Conservation (phyloP, 345 rosid genomes). For the Alliaria petiolata region DNA sequence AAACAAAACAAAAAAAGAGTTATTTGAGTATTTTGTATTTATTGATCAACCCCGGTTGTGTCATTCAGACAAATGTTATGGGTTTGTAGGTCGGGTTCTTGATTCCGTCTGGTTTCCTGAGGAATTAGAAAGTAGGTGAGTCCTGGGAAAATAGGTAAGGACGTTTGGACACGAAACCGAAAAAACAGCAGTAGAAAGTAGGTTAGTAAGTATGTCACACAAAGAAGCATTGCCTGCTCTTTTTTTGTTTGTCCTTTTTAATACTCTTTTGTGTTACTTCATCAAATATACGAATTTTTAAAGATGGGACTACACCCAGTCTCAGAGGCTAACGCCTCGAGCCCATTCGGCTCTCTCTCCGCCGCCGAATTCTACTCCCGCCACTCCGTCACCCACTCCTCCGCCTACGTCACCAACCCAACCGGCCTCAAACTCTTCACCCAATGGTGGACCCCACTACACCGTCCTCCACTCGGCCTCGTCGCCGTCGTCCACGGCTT, state of each 20-base stretch:
- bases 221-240: conserved; percentile 19
- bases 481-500: conserved; percentile 89
- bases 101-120: background rate
- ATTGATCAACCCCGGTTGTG: background rate
- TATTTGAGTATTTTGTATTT: too few relatives aligned
- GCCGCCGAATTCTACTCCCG: conserved; percentile 70
- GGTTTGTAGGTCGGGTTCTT: background rate
- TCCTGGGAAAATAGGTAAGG: background rate
- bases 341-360: conserved; percentile 63
- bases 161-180: conserved; percentile 8
- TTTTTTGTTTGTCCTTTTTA: background rate
- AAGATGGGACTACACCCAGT: conserved; percentile 64
- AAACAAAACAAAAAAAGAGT: too few relatives aligned
- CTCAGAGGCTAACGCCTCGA: conserved; percentile 56
- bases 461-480: conserved; percentile 43
- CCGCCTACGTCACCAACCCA: conserved; percentile 66
- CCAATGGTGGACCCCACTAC: conserved; percentile 80
- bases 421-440: conserved; percentile 78
- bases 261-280: background rate
- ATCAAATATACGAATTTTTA: conserved; percentile 17
- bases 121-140: background rate
- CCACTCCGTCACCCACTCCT: conserved; percentile 67
- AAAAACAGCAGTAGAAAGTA: conserved; percentile 10
- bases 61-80: background rate
- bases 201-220: background rate